Evolutionary conservation across 257 asterid species (phyloP).

Genomic region (Capsicum pubescens): DNA sequence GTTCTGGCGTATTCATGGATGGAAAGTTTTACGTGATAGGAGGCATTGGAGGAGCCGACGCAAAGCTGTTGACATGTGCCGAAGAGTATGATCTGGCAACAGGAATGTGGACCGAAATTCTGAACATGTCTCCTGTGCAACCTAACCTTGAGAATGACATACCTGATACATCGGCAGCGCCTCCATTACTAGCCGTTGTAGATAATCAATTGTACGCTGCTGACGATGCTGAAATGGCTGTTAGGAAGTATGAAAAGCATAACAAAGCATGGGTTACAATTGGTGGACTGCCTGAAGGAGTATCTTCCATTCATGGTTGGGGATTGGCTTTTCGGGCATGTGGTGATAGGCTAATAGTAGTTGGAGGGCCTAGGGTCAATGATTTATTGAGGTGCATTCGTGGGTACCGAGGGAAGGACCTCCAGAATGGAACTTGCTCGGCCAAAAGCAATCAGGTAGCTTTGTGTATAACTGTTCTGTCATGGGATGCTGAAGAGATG

Average conservation of each 20-base stretch:
- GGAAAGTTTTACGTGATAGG: conserved; percentile 76
- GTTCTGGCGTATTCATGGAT: conserved; percentile 84
- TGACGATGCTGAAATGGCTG: conserved; percentile 79
- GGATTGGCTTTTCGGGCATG: conserved; percentile 63
- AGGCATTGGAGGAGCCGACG: conserved; percentile 60
- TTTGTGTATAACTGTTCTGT: conserved; percentile 98
- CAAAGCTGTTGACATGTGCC: conserved; percentile 53
- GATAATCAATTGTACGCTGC: conserved; percentile 83
- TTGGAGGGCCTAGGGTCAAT: conserved; percentile 77
- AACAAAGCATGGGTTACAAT: conserved; percentile 55
- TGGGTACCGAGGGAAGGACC: conserved; percentile 60
- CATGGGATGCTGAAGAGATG: conserved; percentile 87
- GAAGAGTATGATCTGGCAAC: conserved; percentile 58
- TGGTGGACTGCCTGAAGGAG: conserved; percentile 79
- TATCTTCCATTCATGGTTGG: conserved; percentile 75
- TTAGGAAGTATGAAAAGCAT: conserved; percentile 62
- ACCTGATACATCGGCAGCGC: conserved; percentile 77
- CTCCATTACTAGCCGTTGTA: conserved; percentile 87
- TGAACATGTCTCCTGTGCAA: conserved; percentile 80
- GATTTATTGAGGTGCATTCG: conserved; percentile 56
- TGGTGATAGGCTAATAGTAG: conserved; percentile 61
- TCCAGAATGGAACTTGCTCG: conserved; percentile 68
- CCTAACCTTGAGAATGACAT: conserved; percentile 50
- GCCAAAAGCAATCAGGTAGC: conserved; percentile 71
- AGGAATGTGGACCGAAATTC: conserved; percentile 76